Conservation (phyloP, 192 early-diverging fungal genomes). For the Coemansia sp. region DNA sequence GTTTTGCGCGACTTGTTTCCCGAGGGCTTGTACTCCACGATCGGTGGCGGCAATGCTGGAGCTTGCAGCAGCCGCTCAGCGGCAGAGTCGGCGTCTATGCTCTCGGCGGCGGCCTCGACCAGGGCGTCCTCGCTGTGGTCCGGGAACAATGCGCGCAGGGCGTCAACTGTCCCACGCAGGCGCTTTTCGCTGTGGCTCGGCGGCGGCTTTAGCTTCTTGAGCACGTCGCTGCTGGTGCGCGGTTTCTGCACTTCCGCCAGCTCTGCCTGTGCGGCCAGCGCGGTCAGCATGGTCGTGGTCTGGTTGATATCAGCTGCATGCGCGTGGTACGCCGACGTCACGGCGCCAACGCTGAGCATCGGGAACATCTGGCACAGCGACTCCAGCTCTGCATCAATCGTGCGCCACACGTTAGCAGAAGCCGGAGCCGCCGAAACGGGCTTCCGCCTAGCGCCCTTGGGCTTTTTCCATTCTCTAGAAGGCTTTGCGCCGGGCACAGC, state of each 20-base stretch:
- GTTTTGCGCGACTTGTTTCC: background rate
- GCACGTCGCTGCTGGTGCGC: background rate
- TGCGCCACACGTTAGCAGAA: constrained; percentile 38
- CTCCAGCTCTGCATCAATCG: constrained; percentile 33
- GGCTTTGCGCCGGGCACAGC: constrained; percentile 12
- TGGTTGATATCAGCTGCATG: constrained; percentile 28
- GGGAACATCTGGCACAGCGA: constrained; percentile 38
- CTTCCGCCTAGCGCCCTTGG: background rate
- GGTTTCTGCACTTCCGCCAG: background rate
- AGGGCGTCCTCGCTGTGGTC: constrained; percentile 15
- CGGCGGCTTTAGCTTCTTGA: background rate
- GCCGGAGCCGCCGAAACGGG: background rate
- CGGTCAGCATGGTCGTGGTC: constrained; percentile 14
- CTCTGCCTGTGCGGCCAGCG: constrained; percentile 10
- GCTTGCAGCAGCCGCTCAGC: constrained; percentile 20
- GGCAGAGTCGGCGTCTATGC: constrained; percentile 21
- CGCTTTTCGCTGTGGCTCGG: background rate
- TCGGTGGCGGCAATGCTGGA: background rate
- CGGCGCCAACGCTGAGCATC: constrained; percentile 22
- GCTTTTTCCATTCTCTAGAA: constrained; percentile 3
- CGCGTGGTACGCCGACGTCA: constrained; percentile 37
- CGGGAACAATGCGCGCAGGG: constrained; percentile 28
- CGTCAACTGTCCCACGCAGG: background rate
- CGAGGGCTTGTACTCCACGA: background rate
- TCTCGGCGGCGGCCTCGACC: constrained; percentile 15